Base-by-base conservation (phyloP, 2,329 filamentous ascomycete genomes). In the Talaromyces rugulosus region DNA sequence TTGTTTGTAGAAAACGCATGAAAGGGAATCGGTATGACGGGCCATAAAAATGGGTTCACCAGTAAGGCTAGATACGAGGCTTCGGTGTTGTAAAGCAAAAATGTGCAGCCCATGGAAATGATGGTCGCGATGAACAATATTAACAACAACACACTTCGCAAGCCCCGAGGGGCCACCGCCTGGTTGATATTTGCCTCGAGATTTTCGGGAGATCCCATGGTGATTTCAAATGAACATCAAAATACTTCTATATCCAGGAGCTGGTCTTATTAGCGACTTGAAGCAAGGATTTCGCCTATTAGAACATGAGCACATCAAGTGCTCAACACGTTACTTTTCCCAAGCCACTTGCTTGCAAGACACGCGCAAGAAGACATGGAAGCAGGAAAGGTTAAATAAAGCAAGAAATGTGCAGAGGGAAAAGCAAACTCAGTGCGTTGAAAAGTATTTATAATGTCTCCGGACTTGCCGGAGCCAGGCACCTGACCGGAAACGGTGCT, bases 1-100 rank as follows among this genome's bases (percentile, higher is more conserved):
- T 66, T 65, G 30, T 66, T 66, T 5, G 61, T 66, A 23, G 72
- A 73, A 44, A 70, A 72, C n/a, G 71, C 70, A 59, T 67, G 71
- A 56, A 73, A 74, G 1, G 72, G 71, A 12, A 65, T 66, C 2
- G 67, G 50, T 31, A n/a, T 53, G 28, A 31, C 16, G 6, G 27
- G 27, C 50, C 50, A 53, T 53, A 53, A 31, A 31, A 53, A 31
- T 9, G 50, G 27, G 14, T 31, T 53, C 28, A 53, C 50, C 28
- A 53, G 12, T 18, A 53, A 53, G 14, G 30, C 50, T 9, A 53
- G 18, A n/a, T 3, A 16, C 30, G 50, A 53, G 5, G 30, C 50
- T 16, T 53, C 50, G n/a, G 50, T 16, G 28, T 53, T 30, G 30
- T 7, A 53, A 18, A 53, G 50, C 30, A 53, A 23, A 53, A 30